A percentile compares a stretch with the other conserved stretches of the same genome.
Conservation (phyloP, 2,329 filamentous ascomycete genomes). For the Colletotrichum eleusines region DNA sequence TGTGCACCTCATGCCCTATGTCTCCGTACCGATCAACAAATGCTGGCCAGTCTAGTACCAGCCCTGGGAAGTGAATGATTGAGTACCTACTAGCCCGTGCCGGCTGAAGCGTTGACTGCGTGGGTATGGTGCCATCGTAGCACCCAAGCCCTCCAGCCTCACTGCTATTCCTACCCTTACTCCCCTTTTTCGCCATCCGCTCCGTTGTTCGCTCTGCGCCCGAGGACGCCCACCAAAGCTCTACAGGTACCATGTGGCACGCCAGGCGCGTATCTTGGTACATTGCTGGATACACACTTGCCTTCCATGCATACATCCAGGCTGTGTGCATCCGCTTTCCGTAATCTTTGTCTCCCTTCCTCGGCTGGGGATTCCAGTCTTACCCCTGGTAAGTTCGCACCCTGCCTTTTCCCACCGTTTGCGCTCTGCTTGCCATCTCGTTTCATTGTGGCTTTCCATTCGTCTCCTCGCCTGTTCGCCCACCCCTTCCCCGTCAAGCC, state of each 20-base stretch:
- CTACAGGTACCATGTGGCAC: constrained; percentile 30
- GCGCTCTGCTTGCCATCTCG: constrained; percentile 26
- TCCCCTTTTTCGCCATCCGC: constrained; percentile 15
- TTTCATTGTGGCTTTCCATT: constrained; percentile 25
- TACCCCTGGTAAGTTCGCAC: constrained; percentile 36
- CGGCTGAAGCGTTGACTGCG: constrained; percentile 39
- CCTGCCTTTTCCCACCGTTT: constrained; percentile 41
- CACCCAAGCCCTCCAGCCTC: constrained; percentile 32
- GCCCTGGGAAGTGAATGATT: constrained; percentile 26
- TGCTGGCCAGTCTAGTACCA: constrained; percentile 16
- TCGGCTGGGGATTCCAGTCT: constrained; percentile 40
- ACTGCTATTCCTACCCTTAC: constrained; percentile 26
- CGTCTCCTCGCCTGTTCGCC: constrained; percentile 20
- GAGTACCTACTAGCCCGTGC: constrained; percentile 24
- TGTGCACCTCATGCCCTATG: background rate
- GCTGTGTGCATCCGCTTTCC: constrained; percentile 40
- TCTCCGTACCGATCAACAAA: constrained; percentile 11
- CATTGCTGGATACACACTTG: constrained; percentile 19
- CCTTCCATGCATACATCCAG: constrained; percentile 22
- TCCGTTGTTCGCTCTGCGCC: constrained; percentile 10
- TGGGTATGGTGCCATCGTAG: constrained; percentile 37
- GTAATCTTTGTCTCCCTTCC: constrained; percentile 39
- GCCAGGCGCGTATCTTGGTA: constrained; percentile 27
- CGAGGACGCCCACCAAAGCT: constrained; percentile 17
- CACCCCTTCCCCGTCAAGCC: constrained; percentile 19